Percentiles rank a stretch among this genome's conserved stretches.
Conservation (phyloP, 2,329 filamentous ascomycete species). For the Paraconiothyrium sp. region DNA sequence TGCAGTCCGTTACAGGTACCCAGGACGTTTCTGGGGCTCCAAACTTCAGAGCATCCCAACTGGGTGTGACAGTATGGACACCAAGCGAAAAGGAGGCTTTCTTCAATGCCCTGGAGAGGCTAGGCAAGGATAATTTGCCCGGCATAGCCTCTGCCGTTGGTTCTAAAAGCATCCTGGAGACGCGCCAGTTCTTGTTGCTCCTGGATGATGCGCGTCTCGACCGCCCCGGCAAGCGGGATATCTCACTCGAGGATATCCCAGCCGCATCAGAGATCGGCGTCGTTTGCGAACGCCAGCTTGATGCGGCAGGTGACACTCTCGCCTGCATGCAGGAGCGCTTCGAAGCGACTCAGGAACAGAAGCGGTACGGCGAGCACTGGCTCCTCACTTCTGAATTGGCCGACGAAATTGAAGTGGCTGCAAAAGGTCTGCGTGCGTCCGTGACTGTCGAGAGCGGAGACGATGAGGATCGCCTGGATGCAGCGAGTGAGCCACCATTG, state of each 20-base stretch:
- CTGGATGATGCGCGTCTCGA: conserved; percentile 63
- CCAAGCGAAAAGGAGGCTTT: conserved; percentile 74
- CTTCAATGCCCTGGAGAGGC: conserved; percentile 70
- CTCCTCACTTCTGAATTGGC: conserved; percentile 62
- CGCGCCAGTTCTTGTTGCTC: conserved; percentile 73
- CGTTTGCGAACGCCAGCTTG: conserved; percentile 71
- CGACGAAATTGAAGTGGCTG: conserved; percentile 43
- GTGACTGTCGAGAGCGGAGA: conserved; percentile 23
- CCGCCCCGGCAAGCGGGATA: conserved; percentile 32
- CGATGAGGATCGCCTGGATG: conserved; percentile 16
- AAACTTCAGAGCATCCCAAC: conserved; percentile 59
- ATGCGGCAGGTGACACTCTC: conserved; percentile 73
- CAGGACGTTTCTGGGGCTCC: conserved; percentile 25
- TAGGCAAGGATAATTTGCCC: conserved; percentile 70
- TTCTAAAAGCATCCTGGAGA: conserved; percentile 79
- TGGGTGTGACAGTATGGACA: conserved; percentile 78
- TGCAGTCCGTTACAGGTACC: conserved; percentile 26
- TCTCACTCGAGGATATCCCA: conserved; percentile 67
- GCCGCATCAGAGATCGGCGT: conserved; percentile 77
- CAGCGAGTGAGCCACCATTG: conserved; percentile 22
- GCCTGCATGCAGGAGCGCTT: conserved; percentile 70
- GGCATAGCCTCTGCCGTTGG: conserved; percentile 71
- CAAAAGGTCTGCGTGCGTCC: conserved; percentile 28
- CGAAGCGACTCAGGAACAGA: conserved; percentile 68
- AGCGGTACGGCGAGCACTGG: conserved; percentile 72